Evolutionary conservation across 2,329 filamentous ascomycete species (phyloP), one percentile per base, ranked within the genome.

Genomic region (Ophiostoma sp.): DNA sequence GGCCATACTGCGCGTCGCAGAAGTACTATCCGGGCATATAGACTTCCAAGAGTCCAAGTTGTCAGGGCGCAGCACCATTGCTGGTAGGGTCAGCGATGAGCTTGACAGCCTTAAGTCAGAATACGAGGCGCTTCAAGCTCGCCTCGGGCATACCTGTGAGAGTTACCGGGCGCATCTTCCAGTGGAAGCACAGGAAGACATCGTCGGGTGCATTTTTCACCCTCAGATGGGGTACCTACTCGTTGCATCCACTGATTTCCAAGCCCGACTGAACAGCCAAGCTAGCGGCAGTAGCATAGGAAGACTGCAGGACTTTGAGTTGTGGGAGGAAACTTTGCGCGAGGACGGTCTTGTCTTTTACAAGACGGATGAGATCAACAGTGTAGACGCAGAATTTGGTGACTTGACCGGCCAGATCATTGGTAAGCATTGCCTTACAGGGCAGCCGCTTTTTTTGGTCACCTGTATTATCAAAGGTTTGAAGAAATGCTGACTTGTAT

Each of bases 151-250:
- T 69, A 87, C 93, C 1, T 88, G 89, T 5, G 81, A 83, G 23
- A 84, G 87, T n/a, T 82, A 97, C 70, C 85, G 86, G 0, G 78
- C 79, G 17, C 83, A 84, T 1, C 81, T 95, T 27, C 90, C 93
- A 0, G 82, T 85, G 71, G 84, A 84, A 83, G 83, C 83, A 23
- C 78, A 78, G 35, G 77, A 79, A 39, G 83, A 85, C 71, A 79
- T 89, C 17, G 82, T 84, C 44, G 94, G 94, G 69, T 96, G 96
- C 73, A 90, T 95, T 23, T 97, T 95, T 77, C 90, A 96, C 72
- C 94, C 94, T 0, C 93, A 97, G 76, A 86, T 97, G 52, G 95
- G 95, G 0, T 99, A 97, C 76, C 85, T 97, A 52, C 91, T 93
- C 2, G 88, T 90, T 0, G 88, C 96, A 20, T 85, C 85, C 1